phyloP scores from a whole-genome alignment of 176 grass and related monocot genomes.

The Otatea glauca region DNA sequence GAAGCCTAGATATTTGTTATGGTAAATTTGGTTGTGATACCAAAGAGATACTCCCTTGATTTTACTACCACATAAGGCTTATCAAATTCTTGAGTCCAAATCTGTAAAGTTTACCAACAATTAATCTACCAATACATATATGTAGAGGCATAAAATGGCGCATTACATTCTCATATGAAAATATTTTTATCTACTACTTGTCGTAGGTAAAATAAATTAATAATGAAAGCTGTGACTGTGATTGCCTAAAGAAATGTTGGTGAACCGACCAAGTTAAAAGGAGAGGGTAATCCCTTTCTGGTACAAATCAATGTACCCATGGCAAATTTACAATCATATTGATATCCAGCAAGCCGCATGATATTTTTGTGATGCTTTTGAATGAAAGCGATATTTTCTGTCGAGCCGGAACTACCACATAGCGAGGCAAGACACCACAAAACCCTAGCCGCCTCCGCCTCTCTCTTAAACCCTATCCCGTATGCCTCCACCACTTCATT shows the following conservation, averaged over 20 bases:
- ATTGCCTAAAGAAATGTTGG: not conserved
- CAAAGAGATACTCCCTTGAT: no score
- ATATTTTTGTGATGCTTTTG: not conserved
- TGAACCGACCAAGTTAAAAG: not conserved
- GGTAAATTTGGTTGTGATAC: no score
- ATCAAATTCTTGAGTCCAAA: not conserved
- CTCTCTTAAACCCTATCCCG: slow-evolving; percentile 48
- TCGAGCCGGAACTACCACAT: not conserved
- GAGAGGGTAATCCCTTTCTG: not conserved
- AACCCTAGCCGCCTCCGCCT: slow-evolving; percentile 58
- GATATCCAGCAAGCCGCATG: slow-evolving; percentile 3
- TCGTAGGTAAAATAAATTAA: not conserved
- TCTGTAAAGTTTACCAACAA: not conserved
- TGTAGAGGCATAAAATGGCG: not conserved
- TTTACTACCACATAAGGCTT: not conserved
- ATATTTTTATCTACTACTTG: not conserved
- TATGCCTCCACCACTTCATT: not conserved
- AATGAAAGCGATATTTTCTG: slow-evolving; percentile 40
- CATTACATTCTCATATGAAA: not conserved
- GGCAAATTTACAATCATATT: not conserved
- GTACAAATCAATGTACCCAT: not conserved
- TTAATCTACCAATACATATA: not conserved
- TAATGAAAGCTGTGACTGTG: no score
- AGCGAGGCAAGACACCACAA: slow-evolving; percentile 6
- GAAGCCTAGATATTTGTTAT: no score